A percentile compares a stretch with the other conserved stretches of the same genome.
These are phyloP conservation scores for Syzygium oleosum DNA, from an alignment of 345 rosid species.

Conservation along the genomic window DNA sequence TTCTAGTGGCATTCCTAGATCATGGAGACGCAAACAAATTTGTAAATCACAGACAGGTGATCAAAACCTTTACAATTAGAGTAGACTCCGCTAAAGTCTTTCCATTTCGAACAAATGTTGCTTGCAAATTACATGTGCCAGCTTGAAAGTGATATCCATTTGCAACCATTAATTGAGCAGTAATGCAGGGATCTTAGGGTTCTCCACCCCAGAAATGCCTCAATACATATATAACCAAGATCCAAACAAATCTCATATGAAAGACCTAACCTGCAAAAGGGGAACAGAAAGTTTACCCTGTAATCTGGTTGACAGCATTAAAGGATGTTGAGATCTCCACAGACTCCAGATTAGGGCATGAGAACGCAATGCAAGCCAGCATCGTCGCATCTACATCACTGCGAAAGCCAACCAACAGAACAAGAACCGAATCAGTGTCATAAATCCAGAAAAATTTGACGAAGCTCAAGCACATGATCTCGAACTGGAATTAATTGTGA, in stretches of 20 bases:
- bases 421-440: background rate
- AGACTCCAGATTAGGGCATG: conserved; percentile 79
- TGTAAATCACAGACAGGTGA: background rate
- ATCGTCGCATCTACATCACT: conserved; percentile 87
- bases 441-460: background rate
- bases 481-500: background rate
- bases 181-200: background rate
- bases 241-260: background rate
- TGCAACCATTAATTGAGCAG: background rate
- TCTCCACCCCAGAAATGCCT: background rate
- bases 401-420: conserved; percentile 13
- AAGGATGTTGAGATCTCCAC: conserved; percentile 63
- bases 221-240: background rate
- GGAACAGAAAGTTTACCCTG: conserved; percentile 47
- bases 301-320: conserved; percentile 60
- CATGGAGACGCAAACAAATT: background rate
- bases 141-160: background rate
- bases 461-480: background rate
- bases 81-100: background rate
- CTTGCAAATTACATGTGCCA: background rate
- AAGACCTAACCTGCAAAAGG: background rate
- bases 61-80: background rate
- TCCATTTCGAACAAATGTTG: background rate
- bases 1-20: background rate
- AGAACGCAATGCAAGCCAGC: conserved; percentile 92